Base-by-base conservation (phyloP, 352 stramenopile genomes). In the Phytopythium boreale region DNA sequence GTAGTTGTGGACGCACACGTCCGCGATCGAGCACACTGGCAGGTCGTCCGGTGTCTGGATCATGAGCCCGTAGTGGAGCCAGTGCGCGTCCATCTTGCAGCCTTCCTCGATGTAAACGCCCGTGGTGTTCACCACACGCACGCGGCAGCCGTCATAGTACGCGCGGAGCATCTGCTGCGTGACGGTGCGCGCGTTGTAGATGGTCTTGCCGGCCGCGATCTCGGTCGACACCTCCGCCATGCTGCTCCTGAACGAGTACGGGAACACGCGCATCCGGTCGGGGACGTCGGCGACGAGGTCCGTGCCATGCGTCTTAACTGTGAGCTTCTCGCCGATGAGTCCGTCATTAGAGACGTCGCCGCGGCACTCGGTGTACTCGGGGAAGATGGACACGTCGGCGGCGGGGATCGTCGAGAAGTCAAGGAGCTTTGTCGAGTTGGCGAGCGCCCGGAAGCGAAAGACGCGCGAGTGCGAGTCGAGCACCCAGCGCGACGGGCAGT, bases 1-100 rank as follows among this genome's bases (percentile, higher is more conserved):
- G 51, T 69, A 71, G 22, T 75, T 75, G 53, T 67, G 61, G 31
- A 75, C 36, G 31, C 68, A 75, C 14, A 75, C 60, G 44, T 69
- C 64, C 27, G 57, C 58, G 10, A 61, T 75, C 24, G 51, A 69
- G 34, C 68, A 72, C 11, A 75, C 29, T 1, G 68, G 68, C 37
- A 75, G 65, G 12, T 71, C 65, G 37, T 75, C 68, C 17, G 68
- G 68, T 37, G 68, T 67, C 46, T 75, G 68, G 8, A 72, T 26
- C 68, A 75, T 72, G 14, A 75, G 52, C 1, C 64, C 68, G 22
- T 75, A 75, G 12, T 39, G 59, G 14, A 60, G 64, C 68, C 68
- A 75, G 22, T 71, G 65, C 0, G 58, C 22, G 6, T 37, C 29
- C 17, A 50, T 37, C 10, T 41, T 17, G 44, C 61, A 67, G 2